A percentile compares a stretch with the other conserved stretches of the same genome.
Conservation (phyloP, 768 basidiomycete species). For the Mycena kentingensis region DNA sequence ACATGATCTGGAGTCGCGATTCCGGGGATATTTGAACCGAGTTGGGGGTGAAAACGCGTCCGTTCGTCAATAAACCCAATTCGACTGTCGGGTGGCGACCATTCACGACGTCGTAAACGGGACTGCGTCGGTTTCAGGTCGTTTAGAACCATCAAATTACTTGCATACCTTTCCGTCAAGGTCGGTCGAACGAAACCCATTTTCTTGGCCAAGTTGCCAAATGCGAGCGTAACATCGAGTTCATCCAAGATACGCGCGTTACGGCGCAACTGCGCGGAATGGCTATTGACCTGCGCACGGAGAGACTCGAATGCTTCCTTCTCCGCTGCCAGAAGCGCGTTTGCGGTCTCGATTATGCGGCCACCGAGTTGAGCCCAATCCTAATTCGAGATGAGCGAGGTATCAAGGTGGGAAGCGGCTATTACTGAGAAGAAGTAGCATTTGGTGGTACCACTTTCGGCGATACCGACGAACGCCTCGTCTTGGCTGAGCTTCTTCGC, state of each 20-base stretch:
- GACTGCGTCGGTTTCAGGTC: slow-evolving; percentile 34
- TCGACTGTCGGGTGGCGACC: slow-evolving; percentile 96
- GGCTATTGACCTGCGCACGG: slow-evolving; percentile 69
- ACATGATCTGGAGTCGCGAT: slow-evolving; percentile 72
- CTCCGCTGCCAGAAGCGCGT: slow-evolving; percentile 58
- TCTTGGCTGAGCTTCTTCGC: slow-evolving; percentile 48
- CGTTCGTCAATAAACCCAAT: slow-evolving; percentile 72
- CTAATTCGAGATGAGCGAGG: slow-evolving; percentile 37
- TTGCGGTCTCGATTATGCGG: slow-evolving; percentile 59
- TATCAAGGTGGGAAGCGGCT: not conserved
- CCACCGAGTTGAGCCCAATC: slow-evolving; percentile 76
- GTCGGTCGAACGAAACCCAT: slow-evolving; percentile 74
- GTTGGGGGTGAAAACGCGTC: slow-evolving; percentile 85
- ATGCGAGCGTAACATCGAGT: slow-evolving; percentile 80
- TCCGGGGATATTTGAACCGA: slow-evolving; percentile 61
- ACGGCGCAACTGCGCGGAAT: slow-evolving; percentile 57
- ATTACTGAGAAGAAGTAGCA: slow-evolving; percentile 67
- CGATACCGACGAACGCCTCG: slow-evolving; percentile 55
- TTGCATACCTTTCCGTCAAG: slow-evolving; percentile 70
- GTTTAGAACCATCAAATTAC: too few relatives aligned
- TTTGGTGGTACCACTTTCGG: slow-evolving; percentile 66
- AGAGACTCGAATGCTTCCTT: slow-evolving; percentile 72
- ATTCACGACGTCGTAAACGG: slow-evolving; percentile 65
- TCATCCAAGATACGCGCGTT: slow-evolving; percentile 86
- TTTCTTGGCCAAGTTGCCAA: slow-evolving; percentile 78